Evolutionary conservation across 345 rosid species (phyloP).

Genomic region (Adansonia digitata): DNA sequence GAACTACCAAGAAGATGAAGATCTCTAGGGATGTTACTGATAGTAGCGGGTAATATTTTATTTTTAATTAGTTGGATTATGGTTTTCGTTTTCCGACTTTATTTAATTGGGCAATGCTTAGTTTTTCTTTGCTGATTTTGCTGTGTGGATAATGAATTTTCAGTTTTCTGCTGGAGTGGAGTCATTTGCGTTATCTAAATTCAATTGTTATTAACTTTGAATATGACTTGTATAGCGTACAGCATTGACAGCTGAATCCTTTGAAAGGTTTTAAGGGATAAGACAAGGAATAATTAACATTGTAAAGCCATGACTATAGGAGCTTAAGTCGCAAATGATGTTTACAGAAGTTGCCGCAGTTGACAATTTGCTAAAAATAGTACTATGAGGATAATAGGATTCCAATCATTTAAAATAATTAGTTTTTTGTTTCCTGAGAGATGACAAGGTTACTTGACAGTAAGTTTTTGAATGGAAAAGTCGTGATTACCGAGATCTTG

Average conservation of each 20-base stretch:
- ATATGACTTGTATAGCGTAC: neutral
- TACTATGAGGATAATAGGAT: neutral
- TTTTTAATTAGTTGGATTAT: neutral
- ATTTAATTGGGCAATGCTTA: neutral
- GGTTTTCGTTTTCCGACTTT: neutral
- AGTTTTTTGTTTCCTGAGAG: neutral
- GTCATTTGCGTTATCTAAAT: neutral
- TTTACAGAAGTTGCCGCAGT: neutral
- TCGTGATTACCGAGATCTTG: neutral
- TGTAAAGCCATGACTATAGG: neutral
- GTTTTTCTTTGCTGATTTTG: neutral
- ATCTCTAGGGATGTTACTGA: conserved; percentile 75
- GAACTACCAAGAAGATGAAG: conserved; percentile 88
- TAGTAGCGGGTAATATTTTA: conserved; percentile 47
- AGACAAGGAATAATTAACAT: neutral
- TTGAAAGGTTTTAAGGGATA: neutral
- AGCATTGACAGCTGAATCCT: neutral
- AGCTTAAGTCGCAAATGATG: neutral
- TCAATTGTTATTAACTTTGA: neutral
- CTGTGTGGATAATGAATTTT: neutral
- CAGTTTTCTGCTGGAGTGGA: neutral
- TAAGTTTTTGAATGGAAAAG: neutral
- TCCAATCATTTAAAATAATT: neutral
- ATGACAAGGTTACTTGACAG: neutral
- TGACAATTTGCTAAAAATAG: neutral